Base-by-base conservation (phyloP, 139 green algal genomes). In the Volvox reticuliferus region DNA sequence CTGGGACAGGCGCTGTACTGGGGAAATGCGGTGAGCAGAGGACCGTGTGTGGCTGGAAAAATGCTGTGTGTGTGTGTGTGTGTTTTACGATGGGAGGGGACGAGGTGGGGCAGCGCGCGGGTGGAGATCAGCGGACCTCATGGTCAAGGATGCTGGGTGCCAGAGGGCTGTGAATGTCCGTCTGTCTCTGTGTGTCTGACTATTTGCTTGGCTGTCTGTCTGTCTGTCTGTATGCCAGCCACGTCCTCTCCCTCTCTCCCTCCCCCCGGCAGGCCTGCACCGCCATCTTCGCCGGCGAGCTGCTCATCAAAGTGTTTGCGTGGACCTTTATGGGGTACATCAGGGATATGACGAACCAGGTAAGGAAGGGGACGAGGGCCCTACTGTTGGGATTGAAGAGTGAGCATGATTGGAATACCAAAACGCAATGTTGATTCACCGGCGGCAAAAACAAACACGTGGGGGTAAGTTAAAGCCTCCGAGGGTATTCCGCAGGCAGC, bases 241-340 rank as follows among this genome's bases (percentile, higher is more conserved):
- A 55, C 44, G 44, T 55, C 44, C 44, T 9, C 75, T 81, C 75
- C 75, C 75, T 16, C 75, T 6, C 32, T 20, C 75, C 75, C 30
- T 81, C 32, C 61, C 32, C 67, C 0, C 63, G 12, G 19, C 82
- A 88, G 82, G 63, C 79, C 16, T 95, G 97, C 78, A 98, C 96
- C 50, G 62, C 79, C 50, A 86, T 94, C 12, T 98, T 98, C 85
- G 89, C 78, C 5, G 26, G 95, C 3, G 96, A 98, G 93, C 86
- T 92, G 33, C 0, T 95, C 0, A 68, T 97, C 67, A 98, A 98
- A 93, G 89, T 97, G 12, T 80, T 97, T 13, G 96, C 96, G 18
- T 97, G 96, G 88, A 91, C 80, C 30, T 97, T 97, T 35, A 67
- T 79, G 1, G n/a, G 76, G 21, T 98, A 98, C 94, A 94, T 97